Evolutionary conservation across 176 grass and related monocot genomes (phyloP), one percentile per base, ranked within the genome.

Genomic region (sorghum (Sorghum bicolor)): DNA sequence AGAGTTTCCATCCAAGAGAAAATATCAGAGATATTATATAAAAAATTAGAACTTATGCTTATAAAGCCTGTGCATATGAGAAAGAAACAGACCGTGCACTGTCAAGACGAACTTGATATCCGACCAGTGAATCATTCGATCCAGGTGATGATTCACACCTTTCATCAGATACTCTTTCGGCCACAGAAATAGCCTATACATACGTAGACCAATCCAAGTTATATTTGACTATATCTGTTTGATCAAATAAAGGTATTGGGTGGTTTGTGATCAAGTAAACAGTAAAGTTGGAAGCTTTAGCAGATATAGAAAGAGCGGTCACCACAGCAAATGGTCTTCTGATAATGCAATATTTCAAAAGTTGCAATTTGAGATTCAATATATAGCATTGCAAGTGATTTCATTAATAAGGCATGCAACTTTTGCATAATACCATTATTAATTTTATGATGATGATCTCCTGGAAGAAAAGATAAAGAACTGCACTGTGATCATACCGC

Each of bases 81-180:
- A 67, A 82, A 58, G 80, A 85, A 75, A 85, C 68, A 28, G 44
- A 98, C 95, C 95, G 90, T 50, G 95, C 92, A 48, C 86, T 94
- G 31, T 98, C 95, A 67, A 98, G 95, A 45, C 95, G 90, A 91
- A 98, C 95, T 94, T 98, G 95, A 81, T 98, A 98, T 71, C 95
- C 92, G 63, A 98, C 90, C 71, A 93, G 89, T 71, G 95, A 98
- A 88, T 86, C 88, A 45, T 91, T 82, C 33, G 85, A 84, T 81
- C 95, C 95, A 91, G 95, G 95, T 86, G 95, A 98, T 72, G 92
- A 85, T 84, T 98, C 95, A 80, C 92, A 98, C 77, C 95, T 92
- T 82, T 98, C 95, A 86, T 91, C 88, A 68, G 92, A 94, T 43
- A 98, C 95, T 91, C 95, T 94, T 91, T 98, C 95, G 57, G 92